Evolutionary conservation across 2,329 filamentous ascomycete species (phyloP), one percentile per base, ranked within the genome.

Genomic region (Neodidymelliopsis sp.): DNA sequence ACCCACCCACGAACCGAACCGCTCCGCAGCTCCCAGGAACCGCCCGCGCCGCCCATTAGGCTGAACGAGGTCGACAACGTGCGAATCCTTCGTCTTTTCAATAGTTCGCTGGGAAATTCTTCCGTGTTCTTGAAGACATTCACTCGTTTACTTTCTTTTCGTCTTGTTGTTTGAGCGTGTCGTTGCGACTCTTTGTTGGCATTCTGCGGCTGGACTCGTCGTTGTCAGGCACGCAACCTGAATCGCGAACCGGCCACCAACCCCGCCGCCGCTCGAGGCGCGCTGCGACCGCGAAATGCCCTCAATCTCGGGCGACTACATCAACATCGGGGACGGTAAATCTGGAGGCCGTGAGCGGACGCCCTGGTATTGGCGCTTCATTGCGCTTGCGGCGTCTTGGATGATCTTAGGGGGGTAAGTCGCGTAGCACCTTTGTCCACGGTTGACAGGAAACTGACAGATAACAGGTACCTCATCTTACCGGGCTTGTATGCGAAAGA

Each of bases 401-500:
- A 75, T 79, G 74, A 75, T 80, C 35, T 56, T 80, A 22, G 77
- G 75, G 65, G 78, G 77, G 74, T 78, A 65, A 46, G 74, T 64
- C 22, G 28, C 27, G 24, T 19, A 25, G 28, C 8, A 33, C 23
- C n/a, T 25, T 20, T 5, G 11, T 27, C 9, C 23, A 23, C 4
- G 16, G 41, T 39, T 12, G 20, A 18, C 35, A 31, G 33, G 29
- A 54, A 37, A 45, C 59, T 66, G 49, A 65, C 49, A 23, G 40
- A 27, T 18, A 49, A 28, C 42, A 79, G 77, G 40, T 81, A 76
- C 60, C 71, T 81, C 24, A 76, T 80, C 44, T 69, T 81, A 15
- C 77, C 78, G 6, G 70, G 74, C 19, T 74, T 79, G 42, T 81
- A 77, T 61, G 73, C 76, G 38, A 67, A 64, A 18, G 57, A 74